Base-by-base conservation (phyloP, 2,329 filamentous ascomycete genomes). In the Cordyceps javanica region DNA sequence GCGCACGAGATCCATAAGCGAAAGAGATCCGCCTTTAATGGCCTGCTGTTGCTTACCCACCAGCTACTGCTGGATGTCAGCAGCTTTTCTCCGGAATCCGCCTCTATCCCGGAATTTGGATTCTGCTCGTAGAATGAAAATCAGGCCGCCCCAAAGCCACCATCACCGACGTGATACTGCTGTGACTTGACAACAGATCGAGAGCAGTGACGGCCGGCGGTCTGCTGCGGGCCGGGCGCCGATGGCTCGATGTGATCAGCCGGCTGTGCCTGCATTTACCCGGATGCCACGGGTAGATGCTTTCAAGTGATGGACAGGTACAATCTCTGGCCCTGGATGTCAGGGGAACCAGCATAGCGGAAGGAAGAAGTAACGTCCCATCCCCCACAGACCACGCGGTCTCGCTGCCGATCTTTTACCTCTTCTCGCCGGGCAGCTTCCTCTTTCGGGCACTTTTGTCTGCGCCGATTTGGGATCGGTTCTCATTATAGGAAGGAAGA, bases 301-400 rank as follows among this genome's bases (percentile, higher is more conserved):
- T 3, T 10, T 14, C 6, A 14, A 50, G 26, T 25, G 30, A 50
- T 50, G 10, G 13, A 23, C 46, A 50, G 30, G 46, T 7, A 50
- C 46, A 50, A 36, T 50, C 46, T 50, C 46, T 38, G 13, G 21
- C 21, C 32, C 7, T 14, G 21, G 3, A 30, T n/a, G 46, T 50
- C 46, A 50, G 46, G 30, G 38, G 21, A 38, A 36, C 11, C 46
- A 14, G 32, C 46, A n/a, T 50, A 11, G 21, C 13, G 42, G 46
- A 50, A 38, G 46, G 46, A 50, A 36, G 19, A 38, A 16, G 46
- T 50, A 50, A 50, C 46, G 46, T 50, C 46, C 21, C 46, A 50
- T 38, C 19, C 46, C 32, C 46, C 19, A 38, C 46, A n/a, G 30
- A n/a, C 46, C 21, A 26, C 32, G 46, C 21, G 13, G 13, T n/a